phyloP scores from a whole-genome alignment of 2,329 filamentous ascomycete species.

The Venturia oleaginea region DNA sequence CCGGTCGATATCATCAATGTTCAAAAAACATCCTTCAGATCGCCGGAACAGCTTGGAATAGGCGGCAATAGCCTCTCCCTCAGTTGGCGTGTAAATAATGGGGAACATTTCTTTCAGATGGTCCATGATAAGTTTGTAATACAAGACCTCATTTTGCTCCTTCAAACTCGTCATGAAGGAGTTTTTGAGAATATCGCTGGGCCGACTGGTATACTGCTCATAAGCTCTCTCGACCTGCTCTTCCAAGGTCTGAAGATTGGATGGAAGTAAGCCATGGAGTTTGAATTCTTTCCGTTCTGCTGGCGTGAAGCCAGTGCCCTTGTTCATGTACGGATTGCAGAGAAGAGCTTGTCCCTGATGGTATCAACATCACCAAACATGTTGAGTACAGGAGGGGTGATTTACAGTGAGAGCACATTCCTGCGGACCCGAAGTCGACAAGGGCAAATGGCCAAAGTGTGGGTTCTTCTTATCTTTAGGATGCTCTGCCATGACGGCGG shows the following conservation, averaged over 20 bases:
- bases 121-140: constrained; percentile 68
- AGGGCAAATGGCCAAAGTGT: constrained; percentile 10
- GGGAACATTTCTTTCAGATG: constrained; percentile 83
- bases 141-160: constrained; percentile 76
- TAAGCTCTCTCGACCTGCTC: constrained; percentile 72
- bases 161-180: constrained; percentile 80
- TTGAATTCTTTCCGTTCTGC: constrained; percentile 62
- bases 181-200: constrained; percentile 67
- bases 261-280: constrained; percentile 64
- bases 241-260: constrained; percentile 63
- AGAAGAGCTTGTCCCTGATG: constrained; percentile 41
- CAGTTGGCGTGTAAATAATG: constrained; percentile 84
- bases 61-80: constrained; percentile 79
- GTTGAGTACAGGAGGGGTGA: too few species aligned
- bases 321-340: constrained; percentile 64
- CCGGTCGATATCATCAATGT: constrained; percentile 57
- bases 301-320: constrained; percentile 66
- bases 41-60: constrained; percentile 70
- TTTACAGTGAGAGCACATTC: constrained; percentile 12
- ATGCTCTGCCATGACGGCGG: background rate
- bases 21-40: constrained; percentile 67
- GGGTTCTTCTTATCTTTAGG: constrained; percentile 12
- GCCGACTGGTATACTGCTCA: constrained; percentile 59
- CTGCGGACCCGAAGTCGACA: constrained; percentile 13
- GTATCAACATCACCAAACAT: background rate